Evolutionary conservation across 768 basidiomycete species (phyloP), one percentile per base, ranked within the genome.

Genomic region (Thelephora ganbajun): DNA sequence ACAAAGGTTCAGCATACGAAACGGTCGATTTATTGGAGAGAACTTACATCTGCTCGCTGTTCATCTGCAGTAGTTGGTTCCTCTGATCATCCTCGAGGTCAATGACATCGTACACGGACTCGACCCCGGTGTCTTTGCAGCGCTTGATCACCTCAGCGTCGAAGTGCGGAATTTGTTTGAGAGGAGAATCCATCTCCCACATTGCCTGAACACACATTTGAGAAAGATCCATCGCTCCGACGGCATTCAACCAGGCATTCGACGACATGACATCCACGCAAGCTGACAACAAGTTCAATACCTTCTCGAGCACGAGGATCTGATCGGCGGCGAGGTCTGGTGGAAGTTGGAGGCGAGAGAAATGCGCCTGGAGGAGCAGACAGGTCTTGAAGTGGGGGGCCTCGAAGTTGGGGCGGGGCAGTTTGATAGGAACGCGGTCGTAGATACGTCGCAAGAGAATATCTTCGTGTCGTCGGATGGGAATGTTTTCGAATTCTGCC

Each of bases 201-300:
- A 94, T 80, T 0, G 86, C 91, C 62, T 98, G 96, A 4, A 97
- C 89, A 63, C 90, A 93, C 94, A 98, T 98, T 63, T 98, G 96
- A 7, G 88, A 88, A 43, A 98, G 65, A 63, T 99, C 94, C 96
- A 98, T 98, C 0, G 93, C 93, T 30, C 91, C 87, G 19, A 97
- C 66, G 0, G 94, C 96, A 57, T 80, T 93, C 56, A 98, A 64
- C 85, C 85, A 94, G 1, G 87, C 91, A 58, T 96, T 97, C 33
- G 89, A 92, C 2, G 89, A 92, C 90, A 98, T 92, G 49, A 98
- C 94, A 59, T 97, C 93, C 30, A 98, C 92, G 57, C 90, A 94
- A 1, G 94, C 94, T 9, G 90, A 90, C 13, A 96, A 71, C 14
- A 94, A 65, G 57, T 91, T 93, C 54, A 96, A 70, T 19, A 93